Conservation (phyloP, 257 asterid genomes). For the Nicotiana paniculata region DNA sequence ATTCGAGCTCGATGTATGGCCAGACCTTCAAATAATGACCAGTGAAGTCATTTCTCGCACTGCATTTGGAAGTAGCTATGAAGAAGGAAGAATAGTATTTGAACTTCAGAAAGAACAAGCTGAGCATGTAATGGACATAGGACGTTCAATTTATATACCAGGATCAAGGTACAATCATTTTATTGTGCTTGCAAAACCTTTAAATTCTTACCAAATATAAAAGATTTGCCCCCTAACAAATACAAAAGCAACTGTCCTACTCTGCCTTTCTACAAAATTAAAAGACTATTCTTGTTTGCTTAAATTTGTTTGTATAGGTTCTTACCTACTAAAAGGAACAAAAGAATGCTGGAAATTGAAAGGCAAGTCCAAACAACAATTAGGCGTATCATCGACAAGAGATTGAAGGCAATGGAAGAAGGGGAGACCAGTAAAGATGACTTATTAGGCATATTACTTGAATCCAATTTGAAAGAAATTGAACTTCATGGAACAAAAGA, state of each 20-base stretch:
- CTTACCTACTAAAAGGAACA: constrained; percentile 36
- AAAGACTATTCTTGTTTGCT: background rate
- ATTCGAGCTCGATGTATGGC: constrained; percentile 41
- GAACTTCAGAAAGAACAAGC: constrained; percentile 41
- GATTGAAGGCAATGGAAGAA: constrained; percentile 27
- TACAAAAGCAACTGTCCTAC: background rate
- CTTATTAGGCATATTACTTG: constrained; percentile 35
- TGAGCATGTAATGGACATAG: constrained; percentile 12
- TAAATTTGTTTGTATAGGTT: constrained; percentile 14
- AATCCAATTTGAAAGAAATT: constrained; percentile 37
- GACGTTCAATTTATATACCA: constrained; percentile 27
- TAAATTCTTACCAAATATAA: no score
- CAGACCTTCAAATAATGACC: constrained; percentile 24
- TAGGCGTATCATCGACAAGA: constrained; percentile 21
- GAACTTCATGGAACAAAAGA: constrained; percentile 19
- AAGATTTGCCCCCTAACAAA: no score
- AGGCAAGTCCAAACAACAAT: constrained; percentile 17
- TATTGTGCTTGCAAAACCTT: no score
- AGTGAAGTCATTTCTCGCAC: constrained; percentile 43
- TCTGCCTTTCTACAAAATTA: background rate
- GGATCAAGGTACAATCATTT: constrained; percentile 30
- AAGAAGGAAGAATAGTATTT: constrained; percentile 43
- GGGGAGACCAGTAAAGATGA: constrained; percentile 33
- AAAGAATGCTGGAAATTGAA: constrained; percentile 29
- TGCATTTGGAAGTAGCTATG: constrained; percentile 46